Evolutionary conservation across 2,329 filamentous ascomycete genomes (phyloP), one percentile per base, ranked within the genome.

Genomic region (Paecilomyces variotii): DNA sequence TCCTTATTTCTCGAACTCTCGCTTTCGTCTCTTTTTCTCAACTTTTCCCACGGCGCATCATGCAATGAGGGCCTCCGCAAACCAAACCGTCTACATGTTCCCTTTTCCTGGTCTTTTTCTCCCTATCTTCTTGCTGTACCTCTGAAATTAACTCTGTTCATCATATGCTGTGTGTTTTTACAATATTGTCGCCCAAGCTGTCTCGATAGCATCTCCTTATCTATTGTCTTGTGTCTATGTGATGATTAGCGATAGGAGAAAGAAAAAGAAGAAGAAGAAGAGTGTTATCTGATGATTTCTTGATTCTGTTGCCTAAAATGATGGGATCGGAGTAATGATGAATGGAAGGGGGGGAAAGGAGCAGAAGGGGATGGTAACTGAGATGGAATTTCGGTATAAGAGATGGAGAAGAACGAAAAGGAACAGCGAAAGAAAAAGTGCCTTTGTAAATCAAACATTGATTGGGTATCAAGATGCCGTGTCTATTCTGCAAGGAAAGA

Each of bases 191-290:
- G n/a, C 2, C 30, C 39, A 45, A 45, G 39, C 39, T 45, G 39
- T 45, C 4, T n/a, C 14, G 19, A 7, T 45, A 45, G 39, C 39
- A 45, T 45, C 19, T 45, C 39, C 4, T 45, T 45, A 7, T 19
- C 9, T 45, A 11, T 39, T 63, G 56, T 62, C 30, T 58, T 49
- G 57, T 27, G 56, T 39, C 32, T 34, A 28, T 58, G 12, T 58
- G 14, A 54, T 59, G 57, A 55, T n/a, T 26, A 34, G 62, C 60
- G 62, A 63, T 64, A 58, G 25, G n/a, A 50, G 60, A 56, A 54
- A 54, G 55, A 45, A 55, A 7, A 35, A 54, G 19, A 19, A 19
- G 19, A 19, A 19, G 19, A 55, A 53, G n/a, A 45, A 45, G 39
- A 45, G 39, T 7, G n/a, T 45, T 45, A 24, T 19, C 39, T 45